Percentiles rank a stretch among this genome's conserved stretches.
Evolutionary conservation across 176 grass and related monocot genomes (phyloP).

Genomic region (Luzula sylvatica): DNA sequence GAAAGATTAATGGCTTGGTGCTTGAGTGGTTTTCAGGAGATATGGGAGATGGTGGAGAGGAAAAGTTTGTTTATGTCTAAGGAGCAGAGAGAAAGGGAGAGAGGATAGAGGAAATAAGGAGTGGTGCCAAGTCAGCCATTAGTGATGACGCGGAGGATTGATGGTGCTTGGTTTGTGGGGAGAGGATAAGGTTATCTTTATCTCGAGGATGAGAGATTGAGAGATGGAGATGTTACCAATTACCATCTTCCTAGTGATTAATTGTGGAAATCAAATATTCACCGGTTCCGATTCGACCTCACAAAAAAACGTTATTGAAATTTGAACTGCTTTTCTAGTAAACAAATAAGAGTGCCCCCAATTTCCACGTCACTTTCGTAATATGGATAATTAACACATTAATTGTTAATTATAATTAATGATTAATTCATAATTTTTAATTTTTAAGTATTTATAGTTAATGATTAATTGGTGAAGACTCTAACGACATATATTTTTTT

Average conservation of each 20-base stretch:
- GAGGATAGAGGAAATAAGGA: slow-evolving; percentile 17
- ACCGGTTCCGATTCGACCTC: no score
- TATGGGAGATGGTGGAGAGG: not conserved
- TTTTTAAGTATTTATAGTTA: no score
- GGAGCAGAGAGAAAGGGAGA: not conserved
- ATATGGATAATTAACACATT: no score
- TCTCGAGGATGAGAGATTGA: slow-evolving; percentile 21
- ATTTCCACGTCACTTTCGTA: no score
- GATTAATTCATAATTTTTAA: no score
- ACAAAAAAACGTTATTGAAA: no score
- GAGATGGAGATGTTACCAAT: not conserved
- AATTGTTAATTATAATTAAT: no score
- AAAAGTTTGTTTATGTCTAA: slow-evolving; percentile 18
- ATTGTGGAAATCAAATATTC: not conserved
- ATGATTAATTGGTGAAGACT: no score
- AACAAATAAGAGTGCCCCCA: no score
- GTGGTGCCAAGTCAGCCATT: slow-evolving; percentile 18
- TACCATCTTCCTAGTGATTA: slow-evolving; percentile 1
- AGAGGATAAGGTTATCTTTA: slow-evolving; percentile 30
- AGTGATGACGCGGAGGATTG: slow-evolving; percentile 22
- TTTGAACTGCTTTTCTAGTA: no score
- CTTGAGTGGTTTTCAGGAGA: slow-evolving; percentile 1
- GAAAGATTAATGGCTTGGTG: slow-evolving; percentile 2
- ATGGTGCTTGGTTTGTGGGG: slow-evolving; percentile 12
- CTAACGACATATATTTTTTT: no score